Evolutionary conservation across 495 filamentous ascomycete species (phyloP).

Genomic region (Penicillium bialowiezense): DNA sequence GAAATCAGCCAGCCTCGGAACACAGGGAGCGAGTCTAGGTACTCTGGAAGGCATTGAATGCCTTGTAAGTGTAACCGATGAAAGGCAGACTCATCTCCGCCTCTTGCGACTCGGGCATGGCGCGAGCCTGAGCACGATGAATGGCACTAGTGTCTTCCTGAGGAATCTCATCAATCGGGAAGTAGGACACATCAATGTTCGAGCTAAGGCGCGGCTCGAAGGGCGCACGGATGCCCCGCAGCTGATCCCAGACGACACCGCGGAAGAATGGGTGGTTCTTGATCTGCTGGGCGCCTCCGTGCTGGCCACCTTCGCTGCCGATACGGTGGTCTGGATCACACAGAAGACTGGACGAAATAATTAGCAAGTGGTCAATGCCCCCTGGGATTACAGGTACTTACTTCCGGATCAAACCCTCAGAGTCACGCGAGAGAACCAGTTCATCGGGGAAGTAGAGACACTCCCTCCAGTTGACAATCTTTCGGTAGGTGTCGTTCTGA

Average conservation of each 20-base stretch:
- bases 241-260: constrained; percentile 86
- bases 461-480: constrained; percentile 97
- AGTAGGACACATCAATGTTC: constrained; percentile 95
- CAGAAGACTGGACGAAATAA: constrained; percentile 64
- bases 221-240: constrained; percentile 88
- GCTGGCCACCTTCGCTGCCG: constrained; percentile 60
- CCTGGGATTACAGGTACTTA: constrained; percentile 32
- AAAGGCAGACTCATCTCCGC: constrained; percentile 94
- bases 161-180: constrained; percentile 96
- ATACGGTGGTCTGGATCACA: constrained; percentile 89
- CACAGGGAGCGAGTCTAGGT: constrained; percentile 19
- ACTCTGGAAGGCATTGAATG: constrained; percentile 78
- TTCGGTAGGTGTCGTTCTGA: constrained; percentile 94
- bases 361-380: constrained; percentile 10
- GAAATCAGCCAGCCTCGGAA: constrained; percentile 8
- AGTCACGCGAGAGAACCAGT: constrained; percentile 78
- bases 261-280: constrained; percentile 94
- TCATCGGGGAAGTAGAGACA: constrained; percentile 97
- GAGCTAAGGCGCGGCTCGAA: constrained; percentile 91
- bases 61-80: constrained; percentile 98
- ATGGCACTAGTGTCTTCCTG: constrained; percentile 78
- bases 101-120: constrained; percentile 59
- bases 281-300: constrained; percentile 80
- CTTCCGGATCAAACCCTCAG: constrained; percentile 84
- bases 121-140: constrained; percentile 64